Base-by-base conservation (phyloP, 2,329 filamentous ascomycete species). In the Coniochaeta sp. region DNA sequence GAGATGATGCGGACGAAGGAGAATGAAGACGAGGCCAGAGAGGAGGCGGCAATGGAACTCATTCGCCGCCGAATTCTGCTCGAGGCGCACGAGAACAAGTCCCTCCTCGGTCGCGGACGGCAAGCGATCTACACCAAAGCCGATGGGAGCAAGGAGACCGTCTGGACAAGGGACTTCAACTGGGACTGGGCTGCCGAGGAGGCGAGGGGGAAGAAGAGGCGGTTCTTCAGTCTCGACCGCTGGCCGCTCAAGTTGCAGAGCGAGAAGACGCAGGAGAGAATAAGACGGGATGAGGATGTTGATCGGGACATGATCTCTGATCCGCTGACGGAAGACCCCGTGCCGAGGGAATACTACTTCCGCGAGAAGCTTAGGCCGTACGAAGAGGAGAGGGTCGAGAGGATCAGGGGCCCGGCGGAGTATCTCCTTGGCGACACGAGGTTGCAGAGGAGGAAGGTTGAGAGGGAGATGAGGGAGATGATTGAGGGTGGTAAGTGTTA, bases 211-310 rank as follows among this genome's bases (percentile, higher is more conserved):
- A 22, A 57, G 49, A 60, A 56, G 45, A 55, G 59, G 6, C 54
- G 53, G 45, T 79, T 68, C 59, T 79, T 76, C 63, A 61, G 64
- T 55, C 61, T 79, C 42, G 65, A 72, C 58, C 69, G 74, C 33
- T 81, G 77, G 76, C 76, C 76, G 31, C 40, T 71, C 18, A 58
- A 69, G 24, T 59, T 72, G 50, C 71, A 76, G 56, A 61, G 54
- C 6, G 49, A 60, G 22, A 56, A 60, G 20, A 61, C 55, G n/a
- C 63, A 65, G 49, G 52, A 59, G 12, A 49, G 56, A 16, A 67
- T 74, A 51, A 46, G 18, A 2, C 48, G 45, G 4, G 65, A 68
- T n/a, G 52, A 48, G 32, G 61, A 68, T 53, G 56, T 69, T 46
- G 57, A 65, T 35, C 56, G 50, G 10, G 53, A 52, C 14, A 31